Evolutionary conservation across 208 protist genomes (phyloP), one percentile per base, ranked within the genome.

Genomic region (Leishmania turanica): DNA sequence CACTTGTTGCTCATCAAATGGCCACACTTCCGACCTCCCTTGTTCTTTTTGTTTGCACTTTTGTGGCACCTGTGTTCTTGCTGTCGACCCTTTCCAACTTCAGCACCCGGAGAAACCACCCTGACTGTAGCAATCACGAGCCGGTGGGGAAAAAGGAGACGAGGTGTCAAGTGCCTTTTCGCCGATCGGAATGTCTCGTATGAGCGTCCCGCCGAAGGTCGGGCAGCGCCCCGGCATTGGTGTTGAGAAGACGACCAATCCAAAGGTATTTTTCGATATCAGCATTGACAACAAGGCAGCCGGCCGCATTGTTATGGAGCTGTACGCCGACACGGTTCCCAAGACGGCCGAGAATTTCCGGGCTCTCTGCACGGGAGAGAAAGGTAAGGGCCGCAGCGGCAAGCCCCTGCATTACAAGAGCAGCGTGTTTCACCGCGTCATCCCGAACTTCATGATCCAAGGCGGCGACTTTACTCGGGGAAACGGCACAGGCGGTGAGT

Each of bases 331-430:
- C 76, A 92, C 91, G 11, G 95, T 98, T 5, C 98, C 98, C 34
- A 98, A 98, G 76, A 99, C 98, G 13, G 93, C 84, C 1, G 93
- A 98, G 79, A 99, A 99, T 85, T 99, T 99, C 72, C 86, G 93
- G 73, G 92, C 91, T 21, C 86, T 99, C 6, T 96, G 91, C 87
- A 99, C 95, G 3, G 96, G 96, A 21, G 95, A 98, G 74, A 91
- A 96, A 77, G 98, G 96, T 58, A 87, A 88, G 69, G 98, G 98
- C 34, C 91, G 91, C 19, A 93, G 84, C 37, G 98, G 98, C 21
- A 99, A 99, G 80, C 90, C 92, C 7, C 94, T 99, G 13, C 98
- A 99, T 85, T 99, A 95, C 94, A 99, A 99, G 90, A 96, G 95
- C 75, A 95, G 78, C 71, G 81, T 84, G 11, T 99, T 99, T 92